phyloP scores from a whole-genome alignment of 148 eudicot species.

The Rhododendron kiyosumense region DNA sequence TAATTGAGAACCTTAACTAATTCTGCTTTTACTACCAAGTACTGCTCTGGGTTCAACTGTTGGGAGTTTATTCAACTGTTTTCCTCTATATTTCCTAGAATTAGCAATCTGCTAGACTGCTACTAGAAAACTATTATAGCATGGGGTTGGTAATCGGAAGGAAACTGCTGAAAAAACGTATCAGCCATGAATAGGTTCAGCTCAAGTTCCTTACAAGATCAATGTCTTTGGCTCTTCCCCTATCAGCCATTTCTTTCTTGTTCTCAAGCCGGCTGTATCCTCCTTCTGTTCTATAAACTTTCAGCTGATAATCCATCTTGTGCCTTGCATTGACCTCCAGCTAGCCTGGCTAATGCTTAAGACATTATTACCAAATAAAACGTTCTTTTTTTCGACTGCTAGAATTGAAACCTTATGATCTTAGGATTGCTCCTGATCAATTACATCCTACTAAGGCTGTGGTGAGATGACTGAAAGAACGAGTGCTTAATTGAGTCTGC shows the following conservation, averaged over 20 bases:
- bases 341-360: background rate
- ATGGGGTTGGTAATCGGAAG: background rate
- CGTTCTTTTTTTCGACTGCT: background rate
- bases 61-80: background rate
- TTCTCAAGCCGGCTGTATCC: background rate
- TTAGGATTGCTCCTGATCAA: background rate
- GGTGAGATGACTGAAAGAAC: background rate
- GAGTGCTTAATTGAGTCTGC: background rate
- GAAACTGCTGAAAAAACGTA: background rate
- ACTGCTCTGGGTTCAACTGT: background rate
- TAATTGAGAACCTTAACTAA: background rate
- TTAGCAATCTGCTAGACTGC: background rate
- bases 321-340: background rate
- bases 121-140: background rate
- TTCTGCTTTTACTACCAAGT: background rate
- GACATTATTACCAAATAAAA: background rate
- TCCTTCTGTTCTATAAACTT: background rate
- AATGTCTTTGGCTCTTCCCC: background rate
- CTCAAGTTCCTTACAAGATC: background rate
- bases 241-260: background rate
- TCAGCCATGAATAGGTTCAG: background rate
- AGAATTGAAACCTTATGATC: background rate
- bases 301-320: background rate
- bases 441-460: background rate
- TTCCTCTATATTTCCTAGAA: background rate